Evolutionary conservation across 75 land plant genomes (phyloP), one percentile per base, ranked within the genome.

Genomic region (Selaginella moellendorffii): DNA sequence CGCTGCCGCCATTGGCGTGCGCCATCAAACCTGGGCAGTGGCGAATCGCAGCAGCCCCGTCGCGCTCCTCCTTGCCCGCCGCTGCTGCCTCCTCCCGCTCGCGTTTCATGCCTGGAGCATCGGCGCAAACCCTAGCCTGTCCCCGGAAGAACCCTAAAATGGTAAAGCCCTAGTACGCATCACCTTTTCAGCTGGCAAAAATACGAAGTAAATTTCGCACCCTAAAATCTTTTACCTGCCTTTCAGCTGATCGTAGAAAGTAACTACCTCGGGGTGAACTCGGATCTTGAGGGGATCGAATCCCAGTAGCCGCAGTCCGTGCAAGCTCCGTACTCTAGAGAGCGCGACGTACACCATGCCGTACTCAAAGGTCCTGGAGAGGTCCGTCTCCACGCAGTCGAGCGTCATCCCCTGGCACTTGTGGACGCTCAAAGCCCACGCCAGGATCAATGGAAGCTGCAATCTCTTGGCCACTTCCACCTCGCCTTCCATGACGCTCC

Each of bases 341-440:
- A 56, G 21, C 21, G 59, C 59, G n/a, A 56, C 59, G n/a, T 56
- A 56, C 21, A 56, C 59, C 59, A 56, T 56, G 17, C 59, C 59
- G n/a, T 56, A 56, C 24, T 56, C 59, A 19, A 56, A 56, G 25
- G 59, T 2, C 24, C 59, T 56, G 9, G 59, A 56, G 2, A 56
- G 21, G 24, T 56, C 59, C 21, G 59, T 56, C 24, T 56, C 59
- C 24, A 56, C 59, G 25, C 24, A 21, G 9, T 56, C 59, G 2
- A 56, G n/a, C 24, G 59, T 56, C 59, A 56, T 56, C 5, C 59
- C 59, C n/a, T 56, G 59, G 59, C 59, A 56, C 24, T 56, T 56
- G 59, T 56, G 59, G 8, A 56, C 59, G 19, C 23, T 56, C 24
- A 56, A 21, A 9, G 59, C 59, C 59, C 59, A 56, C 59, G 59